Conservation (phyloP, 2,329 filamentous ascomycete genomes). For the Furcasterigmium furcatum region DNA sequence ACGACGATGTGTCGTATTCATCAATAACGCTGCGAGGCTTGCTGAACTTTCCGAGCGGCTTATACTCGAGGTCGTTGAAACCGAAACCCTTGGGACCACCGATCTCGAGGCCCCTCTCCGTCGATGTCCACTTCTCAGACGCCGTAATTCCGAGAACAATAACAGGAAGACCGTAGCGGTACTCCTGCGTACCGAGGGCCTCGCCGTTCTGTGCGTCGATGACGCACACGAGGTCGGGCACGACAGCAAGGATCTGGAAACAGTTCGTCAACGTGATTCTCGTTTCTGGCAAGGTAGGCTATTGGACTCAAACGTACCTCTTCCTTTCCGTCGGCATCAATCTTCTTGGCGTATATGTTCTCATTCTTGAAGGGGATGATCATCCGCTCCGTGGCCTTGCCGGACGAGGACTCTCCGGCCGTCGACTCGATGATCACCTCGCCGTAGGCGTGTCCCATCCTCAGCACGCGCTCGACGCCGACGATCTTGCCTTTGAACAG, state of each 20-base stretch:
- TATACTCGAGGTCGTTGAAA: constrained; percentile 9
- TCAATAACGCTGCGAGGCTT: constrained; percentile 12
- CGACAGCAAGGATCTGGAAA: constrained; percentile 24
- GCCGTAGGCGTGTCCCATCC: constrained; percentile 38
- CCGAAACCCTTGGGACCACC: constrained; percentile 14
- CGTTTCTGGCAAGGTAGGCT: background rate
- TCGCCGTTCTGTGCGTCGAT: constrained; percentile 30
- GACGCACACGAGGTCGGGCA: constrained; percentile 37
- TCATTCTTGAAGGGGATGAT: constrained; percentile 14
- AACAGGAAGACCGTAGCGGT: constrained; percentile 21
- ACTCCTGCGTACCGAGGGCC: constrained; percentile 33
- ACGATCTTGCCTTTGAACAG: constrained; percentile 23
- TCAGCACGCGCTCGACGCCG: constrained; percentile 33
- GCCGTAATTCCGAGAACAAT: constrained; percentile 11
- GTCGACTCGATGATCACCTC: constrained; percentile 35
- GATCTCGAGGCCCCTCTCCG: constrained; percentile 17
- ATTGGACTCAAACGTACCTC: constrained; percentile 14
- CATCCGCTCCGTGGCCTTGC: constrained; percentile 15
- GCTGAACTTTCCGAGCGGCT: constrained; percentile 4
- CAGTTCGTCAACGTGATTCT: background rate
- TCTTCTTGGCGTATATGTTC: constrained; percentile 29
- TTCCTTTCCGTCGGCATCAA: constrained; percentile 9
- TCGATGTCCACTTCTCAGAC: constrained; percentile 7
- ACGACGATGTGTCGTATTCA: no score
- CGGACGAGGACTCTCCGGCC: no score